Evolutionary conservation across 148 eudicot species (phyloP), one percentile per base, ranked within the genome.

Genomic region (Dysphania ambrosioides): DNA sequence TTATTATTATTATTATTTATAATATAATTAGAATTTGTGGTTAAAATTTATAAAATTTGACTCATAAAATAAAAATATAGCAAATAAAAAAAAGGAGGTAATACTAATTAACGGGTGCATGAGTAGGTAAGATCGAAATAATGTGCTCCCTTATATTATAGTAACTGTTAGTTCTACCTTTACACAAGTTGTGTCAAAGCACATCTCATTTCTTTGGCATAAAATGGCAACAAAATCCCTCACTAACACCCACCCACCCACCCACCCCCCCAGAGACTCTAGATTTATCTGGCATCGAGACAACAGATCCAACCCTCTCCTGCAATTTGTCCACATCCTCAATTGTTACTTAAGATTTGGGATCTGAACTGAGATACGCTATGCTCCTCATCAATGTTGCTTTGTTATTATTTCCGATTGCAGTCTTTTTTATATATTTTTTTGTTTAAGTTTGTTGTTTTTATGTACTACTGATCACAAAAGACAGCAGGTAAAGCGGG

Each of bases 91-190:
- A n/a, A n/a, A n/a, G n/a, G n/a, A n/a, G 30, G 4, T 13, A 10
- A 4, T 16, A 61, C 23, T 63, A 42, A 49, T 75, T 53, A 53
- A 66, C 1, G 34, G 13, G 16, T 47, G 53, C 53, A 62, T 61
- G 70, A 70, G 79, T 71, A 64, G 80, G 71, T 66, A 36, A 73
- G 68, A 42, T 47, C 56, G 34, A 11, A 59, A 79, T 58, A 44
- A 72, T 67, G 58, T 12, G 70, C 13, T 47, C 18, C 8, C 8
- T 30, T 75, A 32, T 24, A 49, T 35, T 64, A 70, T 34, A 70
- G 79, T 80, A 80, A 80, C 77, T 80, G 83, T 77, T 80, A 80
- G 10, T 64, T 72, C 74, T n/a, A 66, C 40, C 77, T 80, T 80
- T 80, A 76, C 55, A 76, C 80, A 76, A 76, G 24, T 31, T 76